Evolutionary conservation across 768 basidiomycete species (phyloP).

Genomic region (Boletellus emodensis): DNA sequence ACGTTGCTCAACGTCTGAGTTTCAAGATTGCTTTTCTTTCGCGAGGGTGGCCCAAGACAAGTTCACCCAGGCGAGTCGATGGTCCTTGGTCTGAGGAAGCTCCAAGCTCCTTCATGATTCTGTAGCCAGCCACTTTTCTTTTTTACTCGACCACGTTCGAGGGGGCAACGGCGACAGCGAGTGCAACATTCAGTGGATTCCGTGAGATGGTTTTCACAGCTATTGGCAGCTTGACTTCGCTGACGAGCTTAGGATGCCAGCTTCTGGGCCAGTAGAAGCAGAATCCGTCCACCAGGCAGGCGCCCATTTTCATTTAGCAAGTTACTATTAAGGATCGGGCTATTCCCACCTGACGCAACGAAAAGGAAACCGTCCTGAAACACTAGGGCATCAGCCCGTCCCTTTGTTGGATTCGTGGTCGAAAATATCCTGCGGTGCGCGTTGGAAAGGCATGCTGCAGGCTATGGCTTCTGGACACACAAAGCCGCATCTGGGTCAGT

Average conservation of each 20-base stretch:
- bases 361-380: neutral
- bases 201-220: neutral
- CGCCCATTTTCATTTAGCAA: slow-evolving; percentile 15
- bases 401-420: slow-evolving; percentile 3
- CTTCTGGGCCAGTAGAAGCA: neutral
- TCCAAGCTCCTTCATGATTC: too few species aligned
- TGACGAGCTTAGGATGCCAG: neutral
- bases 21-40: neutral
- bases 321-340: slow-evolving; percentile 14
- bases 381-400: slow-evolving; percentile 1
- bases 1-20: slow-evolving; percentile 1
- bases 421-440: slow-evolving; percentile 12
- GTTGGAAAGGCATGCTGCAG: slow-evolving; percentile 25
- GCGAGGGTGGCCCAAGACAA: too few species aligned
- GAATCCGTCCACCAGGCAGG: slow-evolving; percentile 5
- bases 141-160: too few species aligned
- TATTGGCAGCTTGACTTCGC: neutral
- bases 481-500: slow-evolving; percentile 19
- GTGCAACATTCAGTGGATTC: neutral
- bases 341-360: slow-evolving; percentile 21
- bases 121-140: too few species aligned
- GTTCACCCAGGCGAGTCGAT: too few species aligned
- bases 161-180: too few species aligned
- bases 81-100: neutral
- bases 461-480: slow-evolving; percentile 20